A percentile compares a stretch with the other conserved stretches of the same genome.
phyloP scores from a whole-genome alignment of 228 moss, liverwort and hornwort genomes.

The Sphagnum fallax region DNA sequence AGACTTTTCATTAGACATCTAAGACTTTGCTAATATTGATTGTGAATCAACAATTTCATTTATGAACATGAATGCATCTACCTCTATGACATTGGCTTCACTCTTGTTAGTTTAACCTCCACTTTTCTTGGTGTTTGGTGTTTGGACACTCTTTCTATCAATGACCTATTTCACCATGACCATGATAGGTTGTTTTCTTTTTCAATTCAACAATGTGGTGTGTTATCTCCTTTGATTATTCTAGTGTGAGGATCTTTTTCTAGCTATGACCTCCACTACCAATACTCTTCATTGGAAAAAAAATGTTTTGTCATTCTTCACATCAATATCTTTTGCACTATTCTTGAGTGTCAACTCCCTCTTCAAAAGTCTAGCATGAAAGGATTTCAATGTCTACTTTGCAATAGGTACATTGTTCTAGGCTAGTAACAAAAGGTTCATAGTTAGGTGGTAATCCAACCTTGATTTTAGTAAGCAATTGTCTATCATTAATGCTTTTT shows the following conservation, averaged over 20 bases:
- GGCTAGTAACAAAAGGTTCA: not conserved
- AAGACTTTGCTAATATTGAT: no score
- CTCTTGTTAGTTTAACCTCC: not conserved
- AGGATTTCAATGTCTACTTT: not conserved
- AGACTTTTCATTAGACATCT: no score
- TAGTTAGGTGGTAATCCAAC: not conserved
- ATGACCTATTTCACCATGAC: not conserved
- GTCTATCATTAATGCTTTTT: not conserved
- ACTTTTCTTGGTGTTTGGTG: not conserved
- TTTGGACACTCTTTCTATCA: not conserved
- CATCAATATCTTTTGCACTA: not conserved
- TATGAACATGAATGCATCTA: not conserved
- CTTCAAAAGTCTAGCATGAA: not conserved
- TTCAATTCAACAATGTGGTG: not conserved
- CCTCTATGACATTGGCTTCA: not conserved
- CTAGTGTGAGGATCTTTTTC: not conserved
- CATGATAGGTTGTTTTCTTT: not conserved
- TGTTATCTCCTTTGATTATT: not conserved
- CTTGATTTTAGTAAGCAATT: conserved; percentile 1
- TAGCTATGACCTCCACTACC: not conserved
- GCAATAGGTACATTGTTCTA: not conserved
- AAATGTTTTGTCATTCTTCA: not conserved
- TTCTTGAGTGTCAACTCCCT: not conserved
- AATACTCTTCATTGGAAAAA: not conserved
- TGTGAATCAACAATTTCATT: not conserved